Percentiles rank a stretch among this genome's conserved stretches.
Evolutionary conservation across 805 yeast genomes (phyloP).

Genomic region (Pichia ethanolica): DNA sequence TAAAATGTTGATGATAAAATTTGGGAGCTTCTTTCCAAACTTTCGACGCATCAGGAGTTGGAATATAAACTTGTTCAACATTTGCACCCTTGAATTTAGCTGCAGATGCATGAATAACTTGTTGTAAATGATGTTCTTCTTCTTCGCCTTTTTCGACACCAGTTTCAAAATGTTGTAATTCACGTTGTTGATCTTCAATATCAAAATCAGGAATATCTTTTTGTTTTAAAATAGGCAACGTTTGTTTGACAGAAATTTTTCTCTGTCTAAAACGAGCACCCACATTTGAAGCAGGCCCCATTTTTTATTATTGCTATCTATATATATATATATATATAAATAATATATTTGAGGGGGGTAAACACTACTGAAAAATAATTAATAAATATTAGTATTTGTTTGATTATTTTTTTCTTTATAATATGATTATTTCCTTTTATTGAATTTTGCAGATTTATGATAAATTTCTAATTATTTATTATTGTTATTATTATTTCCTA

Average conservation of each 20-base stretch:
- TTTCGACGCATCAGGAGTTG: slow-evolving; percentile 91
- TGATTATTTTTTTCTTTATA: background rate
- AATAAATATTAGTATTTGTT: background rate
- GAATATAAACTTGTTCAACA: slow-evolving; percentile 66
- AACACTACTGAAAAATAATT: background rate
- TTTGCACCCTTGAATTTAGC: slow-evolving; percentile 50
- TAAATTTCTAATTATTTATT: too few species aligned
- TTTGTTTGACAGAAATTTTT: slow-evolving; percentile 87
- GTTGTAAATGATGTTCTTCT: slow-evolving; percentile 92
- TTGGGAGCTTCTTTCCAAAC: slow-evolving; percentile 71
- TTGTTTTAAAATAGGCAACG: slow-evolving; percentile 68
- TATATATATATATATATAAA: background rate
- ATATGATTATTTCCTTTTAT: too few species aligned
- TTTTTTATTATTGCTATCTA: too few species aligned
- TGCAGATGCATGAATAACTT: slow-evolving; percentile 76
- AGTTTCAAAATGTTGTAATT: slow-evolving; percentile 83
- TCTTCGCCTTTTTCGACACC: slow-evolving; percentile 98
- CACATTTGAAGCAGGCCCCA: slow-evolving; percentile 32
- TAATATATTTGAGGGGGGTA: too few species aligned
- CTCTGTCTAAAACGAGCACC: slow-evolving; percentile 86
- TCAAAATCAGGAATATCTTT: slow-evolving; percentile 76
- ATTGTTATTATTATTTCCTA: too few species aligned
- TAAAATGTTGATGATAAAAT: slow-evolving; percentile 61
- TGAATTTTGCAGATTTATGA: too few species aligned
- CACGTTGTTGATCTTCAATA: slow-evolving; percentile 74